phyloP scores from a whole-genome alignment of 2,329 filamentous ascomycete genomes.

The Pseudogymnoascus sp. region DNA sequence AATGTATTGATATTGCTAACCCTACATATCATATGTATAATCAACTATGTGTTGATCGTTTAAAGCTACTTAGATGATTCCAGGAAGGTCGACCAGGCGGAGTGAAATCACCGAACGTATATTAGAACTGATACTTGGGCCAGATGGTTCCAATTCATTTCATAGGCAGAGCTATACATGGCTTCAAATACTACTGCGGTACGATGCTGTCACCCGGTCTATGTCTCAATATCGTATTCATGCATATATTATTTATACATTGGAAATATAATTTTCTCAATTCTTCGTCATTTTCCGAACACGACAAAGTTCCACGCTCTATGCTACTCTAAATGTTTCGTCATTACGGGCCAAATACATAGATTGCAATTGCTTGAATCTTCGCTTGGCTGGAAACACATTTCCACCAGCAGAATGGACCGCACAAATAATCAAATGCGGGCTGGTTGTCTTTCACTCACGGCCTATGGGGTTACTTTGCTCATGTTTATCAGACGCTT shows the following conservation, averaged over 20 bases:
- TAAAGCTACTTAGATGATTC: background rate
- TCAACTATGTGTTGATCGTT: background rate
- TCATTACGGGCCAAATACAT: background rate
- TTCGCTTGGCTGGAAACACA: background rate
- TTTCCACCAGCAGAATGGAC: background rate
- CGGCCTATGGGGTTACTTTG: slow-evolving; percentile 51
- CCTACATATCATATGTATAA: background rate
- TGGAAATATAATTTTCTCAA: slow-evolving; percentile 8
- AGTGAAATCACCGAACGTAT: background rate
- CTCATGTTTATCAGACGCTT: slow-evolving; percentile 74
- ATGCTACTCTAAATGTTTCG: background rate
- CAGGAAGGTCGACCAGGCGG: background rate
- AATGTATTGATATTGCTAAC: background rate
- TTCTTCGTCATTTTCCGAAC: background rate
- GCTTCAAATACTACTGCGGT: background rate
- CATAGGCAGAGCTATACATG: background rate
- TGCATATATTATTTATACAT: background rate
- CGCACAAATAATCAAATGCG: background rate
- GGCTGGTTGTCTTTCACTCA: background rate
- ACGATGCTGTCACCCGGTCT: background rate
- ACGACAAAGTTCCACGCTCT: background rate
- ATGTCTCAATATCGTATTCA: background rate
- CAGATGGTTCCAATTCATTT: background rate
- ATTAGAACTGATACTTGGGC: background rate
- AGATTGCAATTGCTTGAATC: background rate